Conservation (phyloP, 495 filamentous ascomycete species). For the Aspergillus saccharolyticus region DNA sequence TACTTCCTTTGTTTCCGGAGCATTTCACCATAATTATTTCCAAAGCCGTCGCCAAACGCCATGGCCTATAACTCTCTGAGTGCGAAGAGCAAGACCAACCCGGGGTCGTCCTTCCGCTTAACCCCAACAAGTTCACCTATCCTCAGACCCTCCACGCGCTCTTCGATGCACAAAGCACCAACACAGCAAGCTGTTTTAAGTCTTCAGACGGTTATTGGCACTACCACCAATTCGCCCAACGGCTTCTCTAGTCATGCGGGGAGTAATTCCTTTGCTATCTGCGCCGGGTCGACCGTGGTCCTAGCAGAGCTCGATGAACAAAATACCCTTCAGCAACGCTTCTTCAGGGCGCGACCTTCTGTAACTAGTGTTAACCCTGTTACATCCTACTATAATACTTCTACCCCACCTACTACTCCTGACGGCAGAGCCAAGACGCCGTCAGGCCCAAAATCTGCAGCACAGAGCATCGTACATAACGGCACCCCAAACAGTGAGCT, state of each 20-base stretch:
- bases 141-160: slow-evolving; percentile 55
- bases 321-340: slow-evolving; percentile 68
- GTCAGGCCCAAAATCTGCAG: slow-evolving; percentile 27
- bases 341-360: slow-evolving; percentile 83
- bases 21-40: slow-evolving; percentile 18
- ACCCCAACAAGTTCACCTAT: slow-evolving; percentile 78
- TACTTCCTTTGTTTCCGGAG: slow-evolving; percentile 21
- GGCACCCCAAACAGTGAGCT: slow-evolving; percentile 40
- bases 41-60: slow-evolving; percentile 6
- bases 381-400: slow-evolving; percentile 52
- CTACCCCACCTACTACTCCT: slow-evolving; percentile 52
- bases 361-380: slow-evolving; percentile 60
- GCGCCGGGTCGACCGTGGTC: slow-evolving; percentile 89
- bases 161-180: slow-evolving; percentile 51
- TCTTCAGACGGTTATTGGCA: slow-evolving; percentile 80
- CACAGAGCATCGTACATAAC: slow-evolving; percentile 25
- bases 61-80: slow-evolving; percentile 39
- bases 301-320: slow-evolving; percentile 76
- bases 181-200: slow-evolving; percentile 53
- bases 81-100: slow-evolving; percentile 34
- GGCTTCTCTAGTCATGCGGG: slow-evolving; percentile 78
- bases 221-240: slow-evolving; percentile 76
- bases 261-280: slow-evolving; percentile 72
- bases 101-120: slow-evolving; percentile 54
- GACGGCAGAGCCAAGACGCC: slow-evolving; percentile 35